Percentiles rank a stretch among this genome's conserved stretches.
phyloP scores from a whole-genome alignment of 78 protist genomes.

The Dictyostelium firmibasis region DNA sequence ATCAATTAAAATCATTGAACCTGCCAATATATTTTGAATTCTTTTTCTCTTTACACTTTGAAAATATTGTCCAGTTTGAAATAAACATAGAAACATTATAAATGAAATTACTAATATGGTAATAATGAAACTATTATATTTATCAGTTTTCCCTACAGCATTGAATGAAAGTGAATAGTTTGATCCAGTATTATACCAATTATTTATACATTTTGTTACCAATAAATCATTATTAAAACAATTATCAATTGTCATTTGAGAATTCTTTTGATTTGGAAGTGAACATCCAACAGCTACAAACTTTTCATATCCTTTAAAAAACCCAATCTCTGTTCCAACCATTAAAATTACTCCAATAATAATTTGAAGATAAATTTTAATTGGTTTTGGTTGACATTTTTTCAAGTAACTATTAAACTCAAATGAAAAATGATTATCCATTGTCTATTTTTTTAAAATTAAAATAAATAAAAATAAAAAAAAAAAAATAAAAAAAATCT shows the following conservation, averaged over 20 bases:
- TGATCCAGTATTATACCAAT: neutral
- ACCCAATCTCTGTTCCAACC: neutral
- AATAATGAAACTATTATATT: neutral
- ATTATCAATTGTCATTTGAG: neutral
- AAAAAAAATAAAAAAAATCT: too few relatives aligned
- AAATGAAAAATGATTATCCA: neutral
- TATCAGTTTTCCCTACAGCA: neutral
- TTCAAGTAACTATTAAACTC: neutral
- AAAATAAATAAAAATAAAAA: too few relatives aligned
- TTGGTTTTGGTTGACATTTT: neutral
- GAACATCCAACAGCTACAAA: neutral
- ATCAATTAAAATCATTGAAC: neutral
- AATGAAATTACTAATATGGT: neutral
- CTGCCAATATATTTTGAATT: neutral
- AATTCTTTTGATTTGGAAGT: neutral
- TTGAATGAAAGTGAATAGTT: neutral
- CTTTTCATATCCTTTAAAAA: neutral
- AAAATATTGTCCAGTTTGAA: neutral
- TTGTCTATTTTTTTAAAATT: neutral
- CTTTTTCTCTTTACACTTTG: constrained; percentile 1
- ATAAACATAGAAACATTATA: neutral
- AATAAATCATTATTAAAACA: neutral
- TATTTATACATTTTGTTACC: neutral
- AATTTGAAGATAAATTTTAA: neutral
- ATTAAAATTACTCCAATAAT: neutral